phyloP scores from a whole-genome alignment of 208 protist species.

The Leishmania mexicana region DNA sequence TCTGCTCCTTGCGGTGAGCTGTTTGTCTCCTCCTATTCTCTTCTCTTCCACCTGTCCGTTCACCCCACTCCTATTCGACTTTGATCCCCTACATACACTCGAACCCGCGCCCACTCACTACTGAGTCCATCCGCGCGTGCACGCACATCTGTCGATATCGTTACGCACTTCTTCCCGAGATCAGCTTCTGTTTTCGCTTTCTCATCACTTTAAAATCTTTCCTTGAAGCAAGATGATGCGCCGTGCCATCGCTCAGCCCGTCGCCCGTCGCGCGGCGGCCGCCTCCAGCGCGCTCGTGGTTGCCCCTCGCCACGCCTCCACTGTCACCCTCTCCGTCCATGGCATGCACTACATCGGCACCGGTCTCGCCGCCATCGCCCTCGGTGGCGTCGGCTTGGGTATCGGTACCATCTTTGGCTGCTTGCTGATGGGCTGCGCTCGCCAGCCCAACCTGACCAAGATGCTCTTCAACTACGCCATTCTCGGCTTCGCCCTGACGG shows the following conservation, averaged over 20 bases:
- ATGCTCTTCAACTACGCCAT: constrained; percentile 94
- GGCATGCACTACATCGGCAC: constrained; percentile 93
- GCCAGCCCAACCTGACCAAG: constrained; percentile 90
- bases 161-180: not conserved
- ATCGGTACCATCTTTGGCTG: constrained; percentile 91
- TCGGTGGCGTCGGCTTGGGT: constrained; percentile 91
- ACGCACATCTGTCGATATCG: not conserved
- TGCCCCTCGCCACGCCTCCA: constrained; percentile 67
- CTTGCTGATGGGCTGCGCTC: constrained; percentile 85
- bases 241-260: constrained; percentile 69
- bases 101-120: not conserved
- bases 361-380: constrained; percentile 88
- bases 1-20: not conserved
- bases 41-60: not conserved
- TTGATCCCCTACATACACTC: not conserved
- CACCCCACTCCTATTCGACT: no score
- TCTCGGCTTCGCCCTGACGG: constrained; percentile 92
- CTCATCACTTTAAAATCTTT: not conserved
- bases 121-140: not conserved
- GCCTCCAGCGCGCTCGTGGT: constrained; percentile 44
- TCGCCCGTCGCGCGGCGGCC: constrained; percentile 48
- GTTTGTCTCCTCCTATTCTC: not conserved
- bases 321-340: constrained; percentile 88
- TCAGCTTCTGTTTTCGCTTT: constrained; percentile 3
- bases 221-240: constrained; percentile 73